These are phyloP conservation scores for Aspergillus bridgeri DNA, from an alignment of 495 filamentous ascomycete genomes.

Conservation along the genomic window DNA sequence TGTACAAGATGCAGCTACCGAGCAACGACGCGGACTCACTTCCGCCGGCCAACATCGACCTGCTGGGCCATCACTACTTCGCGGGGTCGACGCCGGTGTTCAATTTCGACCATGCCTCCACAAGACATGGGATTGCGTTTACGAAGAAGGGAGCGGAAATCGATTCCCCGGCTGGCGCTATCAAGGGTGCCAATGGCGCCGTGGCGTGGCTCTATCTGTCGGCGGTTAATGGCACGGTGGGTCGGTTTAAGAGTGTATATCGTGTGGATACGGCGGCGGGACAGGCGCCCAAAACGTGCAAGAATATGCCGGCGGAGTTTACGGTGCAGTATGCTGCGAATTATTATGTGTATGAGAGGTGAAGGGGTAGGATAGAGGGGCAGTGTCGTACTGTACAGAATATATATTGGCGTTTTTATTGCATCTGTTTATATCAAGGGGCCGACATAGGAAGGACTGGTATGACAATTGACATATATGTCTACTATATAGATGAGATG, in stretches of 20 bases:
- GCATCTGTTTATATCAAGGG: not conserved
- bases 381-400: not conserved
- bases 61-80: conserved; percentile 81
- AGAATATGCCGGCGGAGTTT: conserved; percentile 59
- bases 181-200: conserved; percentile 56
- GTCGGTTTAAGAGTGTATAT: conserved; percentile 69
- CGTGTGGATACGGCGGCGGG: conserved; percentile 86
- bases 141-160: conserved; percentile 54
- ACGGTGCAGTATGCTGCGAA: conserved; percentile 77
- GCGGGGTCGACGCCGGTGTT: conserved; percentile 68
- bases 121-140: conserved; percentile 55
- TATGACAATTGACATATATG: not conserved
- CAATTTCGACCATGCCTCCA: conserved; percentile 58
- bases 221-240: conserved; percentile 51
- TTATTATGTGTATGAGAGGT: conserved; percentile 58
- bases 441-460: not conserved
- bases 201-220: conserved; percentile 55
- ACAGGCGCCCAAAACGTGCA: conserved; percentile 69
- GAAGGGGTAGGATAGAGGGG: conserved; percentile 6
- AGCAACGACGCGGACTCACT: conserved; percentile 20
- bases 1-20: conserved; percentile 44
- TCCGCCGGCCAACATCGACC: conserved; percentile 51
- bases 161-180: conserved; percentile 56
- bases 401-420: conserved; percentile 15
- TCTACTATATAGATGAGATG: no score